phyloP scores from a whole-genome alignment of 176 grass and related monocot genomes.

The Pontederia crassipes region DNA sequence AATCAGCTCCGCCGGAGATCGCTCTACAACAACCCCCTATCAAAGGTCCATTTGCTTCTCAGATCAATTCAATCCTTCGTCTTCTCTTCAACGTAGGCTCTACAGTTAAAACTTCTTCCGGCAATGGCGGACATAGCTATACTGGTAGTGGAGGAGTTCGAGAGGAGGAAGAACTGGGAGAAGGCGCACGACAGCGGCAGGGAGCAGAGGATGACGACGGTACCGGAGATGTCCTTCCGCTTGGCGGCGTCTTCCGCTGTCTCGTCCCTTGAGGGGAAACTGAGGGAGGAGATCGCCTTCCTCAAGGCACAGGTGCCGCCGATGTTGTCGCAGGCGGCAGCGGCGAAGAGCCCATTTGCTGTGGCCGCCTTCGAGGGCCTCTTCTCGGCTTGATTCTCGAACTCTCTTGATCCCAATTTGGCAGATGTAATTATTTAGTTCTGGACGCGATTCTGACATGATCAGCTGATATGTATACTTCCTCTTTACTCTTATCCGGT shows the following conservation, averaged over 20 bases:
- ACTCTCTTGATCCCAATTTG: background rate
- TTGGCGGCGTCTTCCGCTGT: background rate
- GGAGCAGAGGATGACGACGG: too few relatives aligned
- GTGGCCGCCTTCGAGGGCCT: conserved; percentile 4
- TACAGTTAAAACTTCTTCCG: background rate
- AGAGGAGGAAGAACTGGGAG: conserved; percentile 7
- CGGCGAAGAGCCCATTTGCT: background rate
- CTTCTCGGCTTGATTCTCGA: conserved; percentile 9
- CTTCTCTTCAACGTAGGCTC: background rate
- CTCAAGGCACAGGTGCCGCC: background rate
- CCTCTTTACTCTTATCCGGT: too few relatives aligned
- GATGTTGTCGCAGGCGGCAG: background rate
- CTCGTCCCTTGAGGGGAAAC: background rate
- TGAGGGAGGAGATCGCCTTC: background rate
- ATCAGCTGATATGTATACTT: too few relatives aligned
- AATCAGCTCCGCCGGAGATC: too few relatives aligned
- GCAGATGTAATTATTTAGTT: too few relatives aligned
- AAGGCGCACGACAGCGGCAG: background rate
- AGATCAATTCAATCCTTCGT: too few relatives aligned
- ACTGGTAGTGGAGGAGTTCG: conserved; percentile 11
- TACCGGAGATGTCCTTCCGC: background rate
- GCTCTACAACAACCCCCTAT: too few relatives aligned
- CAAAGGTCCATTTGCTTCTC: too few relatives aligned
- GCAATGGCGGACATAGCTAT: conserved; percentile 15
- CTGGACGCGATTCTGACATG: too few relatives aligned